Evolutionary conservation across 257 asterid genomes (phyloP).

Genomic region (Solanum infundibuliforme): DNA sequence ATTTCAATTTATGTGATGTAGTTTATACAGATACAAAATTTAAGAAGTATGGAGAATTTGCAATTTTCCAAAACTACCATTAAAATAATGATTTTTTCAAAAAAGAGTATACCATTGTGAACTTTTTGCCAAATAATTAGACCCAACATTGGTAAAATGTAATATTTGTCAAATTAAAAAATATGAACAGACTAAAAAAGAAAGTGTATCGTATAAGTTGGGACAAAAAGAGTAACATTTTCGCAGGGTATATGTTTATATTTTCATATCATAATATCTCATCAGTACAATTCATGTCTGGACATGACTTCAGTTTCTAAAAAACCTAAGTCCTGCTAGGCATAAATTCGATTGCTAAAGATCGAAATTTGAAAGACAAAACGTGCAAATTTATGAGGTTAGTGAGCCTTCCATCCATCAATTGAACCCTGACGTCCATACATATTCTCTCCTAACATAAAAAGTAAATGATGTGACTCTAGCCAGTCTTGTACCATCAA

Average conservation of each 20-base stretch:
- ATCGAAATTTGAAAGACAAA: not conserved
- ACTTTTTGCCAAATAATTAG: too few relatives aligned
- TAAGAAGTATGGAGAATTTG: not conserved
- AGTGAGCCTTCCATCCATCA: not conserved
- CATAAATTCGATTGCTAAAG: not conserved
- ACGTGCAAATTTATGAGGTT: not conserved
- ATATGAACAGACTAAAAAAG: accelerated
- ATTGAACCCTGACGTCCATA: not conserved
- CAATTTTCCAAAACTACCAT: not conserved
- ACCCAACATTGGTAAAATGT: not conserved
- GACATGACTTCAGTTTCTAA: not conserved
- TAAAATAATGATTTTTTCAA: too few relatives aligned
- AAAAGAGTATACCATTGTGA: not conserved
- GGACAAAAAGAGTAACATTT: accelerated
- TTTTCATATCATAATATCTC: not conserved
- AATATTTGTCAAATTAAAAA: not conserved
- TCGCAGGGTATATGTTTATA: not conserved
- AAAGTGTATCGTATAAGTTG: too few relatives aligned
- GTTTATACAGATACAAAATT: too few relatives aligned
- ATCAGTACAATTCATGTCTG: not conserved
- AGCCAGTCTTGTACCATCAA: not conserved
- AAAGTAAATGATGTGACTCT: not conserved
- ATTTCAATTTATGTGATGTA: too few relatives aligned
- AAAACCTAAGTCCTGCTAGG: not conserved
- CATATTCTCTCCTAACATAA: not conserved